Evolutionary conservation across 2,329 filamentous ascomycete genomes (phyloP), one percentile per base, ranked within the genome.

Genomic region (Neopestalotiopsis sp.): DNA sequence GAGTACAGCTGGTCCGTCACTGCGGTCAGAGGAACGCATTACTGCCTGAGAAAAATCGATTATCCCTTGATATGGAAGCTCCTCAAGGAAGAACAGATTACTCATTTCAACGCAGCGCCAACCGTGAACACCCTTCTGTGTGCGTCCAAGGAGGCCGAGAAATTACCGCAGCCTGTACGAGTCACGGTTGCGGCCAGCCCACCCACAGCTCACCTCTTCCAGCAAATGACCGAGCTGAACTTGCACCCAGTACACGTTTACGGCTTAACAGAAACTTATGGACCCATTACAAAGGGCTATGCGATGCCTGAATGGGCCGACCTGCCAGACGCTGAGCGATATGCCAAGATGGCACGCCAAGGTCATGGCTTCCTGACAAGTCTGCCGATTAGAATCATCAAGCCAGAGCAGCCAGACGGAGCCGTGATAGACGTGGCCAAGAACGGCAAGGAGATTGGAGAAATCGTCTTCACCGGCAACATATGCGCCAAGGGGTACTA

Each of bases 61-160:
- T 99, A 99, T 78, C 90, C 93, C 0, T 86, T 95, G 69, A 97
- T 99, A 70, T 99, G 96, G 96, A 88, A 88, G 63, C 83, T 99
- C 4, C 83, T 99, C 42, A 97, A 94, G 76, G 88, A 94, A 66
- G 93, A 98, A 80, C 85, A 89, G 6, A 92, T 99, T 72, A 98
- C 94, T 0, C 96, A 99, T 80, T 98, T 97, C 83, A 97, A 95
- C 77, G 95, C 95, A 0, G 96, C 95, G 0, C 96, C 96, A 0
- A 99, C 96, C 0, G 96, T 99, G 66, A 98, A 98, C 79, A 99
- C 95, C 0, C 83, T 98, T 0, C 88, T 99, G 2, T 97, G 96
- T 77, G 92, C 92, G 13, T 88, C 93, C 3, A 87, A 91, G 56
- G 91, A 94, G 79, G 95, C 96, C 2, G 88, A 87, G 73, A 87